Base-by-base conservation (phyloP, 75 land plant genomes). In the Cupressus sempervirens region DNA sequence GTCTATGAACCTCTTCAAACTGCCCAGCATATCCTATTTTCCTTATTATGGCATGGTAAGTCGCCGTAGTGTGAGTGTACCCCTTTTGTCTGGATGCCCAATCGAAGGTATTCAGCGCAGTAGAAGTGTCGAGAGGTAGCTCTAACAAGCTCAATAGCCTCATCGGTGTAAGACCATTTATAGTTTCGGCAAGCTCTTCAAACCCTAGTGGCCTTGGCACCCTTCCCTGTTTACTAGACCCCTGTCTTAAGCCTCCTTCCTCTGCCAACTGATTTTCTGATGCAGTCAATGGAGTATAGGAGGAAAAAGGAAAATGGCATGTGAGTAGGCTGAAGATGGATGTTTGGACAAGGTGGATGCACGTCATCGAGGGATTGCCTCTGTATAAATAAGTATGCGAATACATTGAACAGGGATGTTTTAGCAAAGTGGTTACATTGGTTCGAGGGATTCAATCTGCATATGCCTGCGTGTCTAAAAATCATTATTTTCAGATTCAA, bases 21-120 rank as follows among this genome's bases (percentile, higher is more conserved):
- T 94, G 89, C 26, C 84, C 84, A 18, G 84, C 91, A 14, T 77
- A 85, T 35, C 90, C 92, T 34, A 93, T 83, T 72, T 88, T 91
- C 80, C 88, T 84, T 36, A 96, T 85, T 23, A 94, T 23, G 11
- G 82, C 84, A 87, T 88, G 89, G 81, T 92, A 93, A 2, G 89
- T 92, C 79, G 86, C 88, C 43, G 88, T 88, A 10, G 89, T 40
- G 81, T 91, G 93, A 18, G 77, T 87, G 83, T n/a, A 93, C 50
- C 91, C 91, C 70, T 84, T 85, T 74, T 94, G 93, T 56, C 84
- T 41, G 36, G 83, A 83, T 30, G 89, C 96, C 94, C 94, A 92
- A 18, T 89, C 53, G 83, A 96, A 96, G 48, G 91, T 10, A 74
- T 87, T 84, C 87, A 92, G 53, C 0, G 91, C 90, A 1, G 89